Conservation (phyloP, 441 rosid genomes). For the Erysimum cheiri region DNA sequence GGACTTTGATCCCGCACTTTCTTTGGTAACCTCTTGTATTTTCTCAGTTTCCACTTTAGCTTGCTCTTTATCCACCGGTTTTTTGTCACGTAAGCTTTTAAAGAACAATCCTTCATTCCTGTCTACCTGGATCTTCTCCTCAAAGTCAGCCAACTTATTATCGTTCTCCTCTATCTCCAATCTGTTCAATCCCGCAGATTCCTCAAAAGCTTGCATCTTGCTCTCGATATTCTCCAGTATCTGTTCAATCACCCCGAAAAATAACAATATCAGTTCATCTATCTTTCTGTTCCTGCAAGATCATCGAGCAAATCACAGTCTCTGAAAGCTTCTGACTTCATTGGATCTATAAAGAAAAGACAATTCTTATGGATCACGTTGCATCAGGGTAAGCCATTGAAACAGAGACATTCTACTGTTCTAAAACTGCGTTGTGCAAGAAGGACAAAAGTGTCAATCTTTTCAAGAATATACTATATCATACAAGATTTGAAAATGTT, state of each 20-base stretch:
- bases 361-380: constrained; percentile 13
- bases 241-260: constrained; percentile 52
- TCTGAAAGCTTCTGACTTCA: constrained; percentile 21
- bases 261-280: constrained; percentile 12
- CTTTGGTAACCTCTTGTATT: constrained; percentile 56
- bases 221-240: constrained; percentile 84
- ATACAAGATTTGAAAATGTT: background rate
- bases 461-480: background rate
- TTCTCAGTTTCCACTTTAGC: constrained; percentile 66
- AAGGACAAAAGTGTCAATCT: constrained; percentile 9
- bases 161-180: constrained; percentile 73
- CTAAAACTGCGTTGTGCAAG: constrained; percentile 12
- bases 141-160: constrained; percentile 64
- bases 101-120: constrained; percentile 91
- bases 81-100: constrained; percentile 66
- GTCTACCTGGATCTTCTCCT: constrained; percentile 69
- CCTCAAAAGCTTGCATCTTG: constrained; percentile 88
- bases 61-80: constrained; percentile 55
- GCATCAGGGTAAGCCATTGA: constrained; percentile 10
- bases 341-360: constrained; percentile 8
- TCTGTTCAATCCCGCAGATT: constrained; percentile 69
- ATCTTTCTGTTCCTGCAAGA: constrained; percentile 23
- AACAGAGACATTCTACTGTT: constrained; percentile 13
- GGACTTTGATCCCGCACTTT: constrained; percentile 61
- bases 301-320: constrained; percentile 29